phyloP scores from a whole-genome alignment of 2,329 filamentous ascomycete genomes.

The Madurella fahalii region DNA sequence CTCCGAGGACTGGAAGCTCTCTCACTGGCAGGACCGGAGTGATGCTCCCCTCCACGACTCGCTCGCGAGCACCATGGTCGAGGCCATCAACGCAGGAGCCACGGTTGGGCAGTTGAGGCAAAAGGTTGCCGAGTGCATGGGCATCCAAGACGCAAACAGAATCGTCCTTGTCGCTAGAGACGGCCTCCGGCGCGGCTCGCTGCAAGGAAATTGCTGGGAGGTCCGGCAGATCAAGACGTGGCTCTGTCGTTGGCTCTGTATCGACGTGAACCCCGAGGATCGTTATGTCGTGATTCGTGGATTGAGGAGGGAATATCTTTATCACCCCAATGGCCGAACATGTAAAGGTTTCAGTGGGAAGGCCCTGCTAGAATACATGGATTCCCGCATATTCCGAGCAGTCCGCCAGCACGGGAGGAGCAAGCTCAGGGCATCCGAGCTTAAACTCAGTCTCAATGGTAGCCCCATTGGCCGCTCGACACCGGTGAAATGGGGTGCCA shows the following conservation, averaged over 20 bases:
- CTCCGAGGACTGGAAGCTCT: constrained; percentile 17
- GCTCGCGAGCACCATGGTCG: constrained; percentile 10
- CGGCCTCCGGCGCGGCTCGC: constrained; percentile 29
- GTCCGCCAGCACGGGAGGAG: constrained; percentile 9
- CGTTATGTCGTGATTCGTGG: constrained; percentile 30
- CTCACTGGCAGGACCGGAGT: constrained; percentile 13
- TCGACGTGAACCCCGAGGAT: constrained; percentile 23
- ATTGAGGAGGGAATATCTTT: constrained; percentile 33
- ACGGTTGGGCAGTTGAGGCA: constrained; percentile 29
- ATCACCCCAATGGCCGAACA: constrained; percentile 23
- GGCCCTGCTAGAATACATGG: constrained; percentile 16
- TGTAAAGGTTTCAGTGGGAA: background rate
- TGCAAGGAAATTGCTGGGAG: constrained; percentile 35
- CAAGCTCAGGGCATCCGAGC: background rate
- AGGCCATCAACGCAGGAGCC: constrained; percentile 25
- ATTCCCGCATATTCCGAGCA: constrained; percentile 10
- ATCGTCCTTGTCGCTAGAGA: constrained; percentile 30
- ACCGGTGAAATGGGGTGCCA: constrained; percentile 26
- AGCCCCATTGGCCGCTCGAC: constrained; percentile 8
- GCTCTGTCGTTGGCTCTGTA: constrained; percentile 32
- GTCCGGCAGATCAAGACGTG: constrained; percentile 27
- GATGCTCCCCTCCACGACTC: constrained; percentile 9
- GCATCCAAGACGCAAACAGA: constrained; percentile 27
- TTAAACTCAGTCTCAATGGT: constrained; percentile 11
- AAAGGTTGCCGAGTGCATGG: constrained; percentile 24